These are phyloP conservation scores for Colletotrichum falcatum DNA, from an alignment of 2,329 filamentous ascomycete genomes.

Conservation along the genomic window DNA sequence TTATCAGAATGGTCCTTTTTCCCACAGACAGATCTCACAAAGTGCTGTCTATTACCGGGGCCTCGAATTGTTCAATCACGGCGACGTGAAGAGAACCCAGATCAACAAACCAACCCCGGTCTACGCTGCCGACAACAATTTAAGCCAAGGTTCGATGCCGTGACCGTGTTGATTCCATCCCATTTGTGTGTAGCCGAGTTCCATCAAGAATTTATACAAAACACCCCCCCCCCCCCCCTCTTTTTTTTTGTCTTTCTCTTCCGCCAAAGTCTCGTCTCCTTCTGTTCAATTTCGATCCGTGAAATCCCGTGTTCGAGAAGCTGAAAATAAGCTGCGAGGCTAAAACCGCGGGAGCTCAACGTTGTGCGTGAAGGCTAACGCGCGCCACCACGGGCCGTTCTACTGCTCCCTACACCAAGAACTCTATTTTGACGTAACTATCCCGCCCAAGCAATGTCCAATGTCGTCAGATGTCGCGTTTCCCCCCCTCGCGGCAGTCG, in stretches of 20 bases:
- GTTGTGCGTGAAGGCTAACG: neutral
- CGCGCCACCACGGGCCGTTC: neutral
- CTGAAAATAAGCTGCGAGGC: neutral
- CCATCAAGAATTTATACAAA: too few species aligned
- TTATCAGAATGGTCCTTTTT: neutral
- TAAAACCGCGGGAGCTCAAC: neutral
- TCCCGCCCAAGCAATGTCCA: neutral
- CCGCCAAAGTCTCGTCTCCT: too few species aligned
- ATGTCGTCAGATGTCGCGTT: neutral
- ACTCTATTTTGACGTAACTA: neutral
- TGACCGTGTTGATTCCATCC: neutral
- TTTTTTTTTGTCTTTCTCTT: neutral
- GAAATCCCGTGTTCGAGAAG: neutral
- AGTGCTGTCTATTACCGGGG: too few species aligned
- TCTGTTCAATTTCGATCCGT: too few species aligned
- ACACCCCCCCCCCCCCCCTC: too few species aligned
- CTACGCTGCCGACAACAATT: too few species aligned
- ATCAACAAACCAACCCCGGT: too few species aligned
- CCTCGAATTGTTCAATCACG: rapidly evolving
- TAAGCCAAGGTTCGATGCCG: too few species aligned
- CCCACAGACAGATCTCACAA: neutral
- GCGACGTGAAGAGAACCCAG: too few species aligned
- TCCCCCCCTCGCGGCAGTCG: neutral
- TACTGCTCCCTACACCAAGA: neutral
- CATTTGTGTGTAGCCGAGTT: neutral